These are phyloP conservation scores for Trichosanthes truncata DNA, from an alignment of 306 rosid genomes.

Conservation along the genomic window DNA sequence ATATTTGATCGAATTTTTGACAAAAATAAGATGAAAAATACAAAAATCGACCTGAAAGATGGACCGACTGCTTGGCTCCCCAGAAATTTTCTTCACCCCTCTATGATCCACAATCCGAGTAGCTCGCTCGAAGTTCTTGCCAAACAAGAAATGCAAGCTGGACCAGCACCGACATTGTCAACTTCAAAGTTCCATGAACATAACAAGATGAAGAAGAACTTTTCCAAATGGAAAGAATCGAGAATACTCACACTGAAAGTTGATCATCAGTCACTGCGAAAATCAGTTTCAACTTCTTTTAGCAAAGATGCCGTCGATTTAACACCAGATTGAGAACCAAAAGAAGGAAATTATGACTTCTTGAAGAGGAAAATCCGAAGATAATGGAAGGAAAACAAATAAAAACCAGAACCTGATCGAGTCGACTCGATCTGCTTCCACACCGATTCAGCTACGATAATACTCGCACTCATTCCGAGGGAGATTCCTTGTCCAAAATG, in stretches of 20 bases:
- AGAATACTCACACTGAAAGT: slow-evolving; percentile 35
- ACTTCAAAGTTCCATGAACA: background rate
- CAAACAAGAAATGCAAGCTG: slow-evolving; percentile 85
- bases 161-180: background rate
- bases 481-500: background rate
- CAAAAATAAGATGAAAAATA: background rate
- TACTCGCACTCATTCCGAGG: slow-evolving; percentile 22
- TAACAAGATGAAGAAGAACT: background rate
- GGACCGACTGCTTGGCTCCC: slow-evolving; percentile 59
- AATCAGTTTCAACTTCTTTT: background rate
- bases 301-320: background rate
- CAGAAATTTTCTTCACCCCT: slow-evolving; percentile 66
- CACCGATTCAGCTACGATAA: slow-evolving; percentile 31
- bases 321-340: background rate
- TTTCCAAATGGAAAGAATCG: background rate
- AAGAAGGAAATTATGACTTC: background rate
- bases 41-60: slow-evolving; percentile 55
- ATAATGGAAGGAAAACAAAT: background rate
- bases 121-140: slow-evolving; percentile 90
- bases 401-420: slow-evolving; percentile 16
- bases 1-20: background rate
- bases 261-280: slow-evolving; percentile 37
- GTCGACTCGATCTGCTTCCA: slow-evolving; percentile 38
- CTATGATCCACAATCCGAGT: slow-evolving; percentile 74
- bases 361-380: background rate